Evolutionary conservation across 2,329 filamentous ascomycete genomes (phyloP), one percentile per base, ranked within the genome.

Genomic region (Erysiphe pulchra): DNA sequence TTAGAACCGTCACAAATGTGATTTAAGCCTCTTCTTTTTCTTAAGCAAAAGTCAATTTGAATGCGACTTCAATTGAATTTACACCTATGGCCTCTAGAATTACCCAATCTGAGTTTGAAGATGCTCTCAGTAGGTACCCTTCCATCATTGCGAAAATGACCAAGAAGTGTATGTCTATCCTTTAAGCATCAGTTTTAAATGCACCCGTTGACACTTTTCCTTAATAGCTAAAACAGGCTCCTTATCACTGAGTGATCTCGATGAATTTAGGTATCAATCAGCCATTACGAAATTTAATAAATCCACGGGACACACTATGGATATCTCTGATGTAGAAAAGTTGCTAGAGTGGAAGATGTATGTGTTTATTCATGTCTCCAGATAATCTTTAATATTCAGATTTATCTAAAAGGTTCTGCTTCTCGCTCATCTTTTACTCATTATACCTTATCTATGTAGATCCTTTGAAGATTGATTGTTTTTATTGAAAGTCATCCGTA

Each of bases 341-440:
- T 63, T 83, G 3, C 69, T 81, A 10, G 68, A 77, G 42, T 83
- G 78, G 77, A 83, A 83, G 57, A 63, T 83, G 73, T 80, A 62
- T 56, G 73, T 28, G 73, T 28, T 28, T 28, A 8, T 6, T 28
- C 24, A 28, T 28, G 24, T 28, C 24, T 28, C 24, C 24, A 5
- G 24, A 5, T 28, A 28, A 28, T 28, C 8, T 28, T 9, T 9
- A 28, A 28, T 8, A 9, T 3, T 6, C 8, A 28, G 24, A 28
- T 9, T 9, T 28, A 28, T 24, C 20, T 24, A 24, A 8, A 28
- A 6, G 24, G 4, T 28, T 28, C 8, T 28, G 24, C 8, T 28
- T 28, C 8, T 28, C 24, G 8, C 8, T 28, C 8, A 5, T 28
- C 24, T 1, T 1, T 28, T 1, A 7, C 8, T 9, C 59, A 40